Base-by-base conservation (phyloP, 305 asterid species). In the Fraxinus baroniana region DNA sequence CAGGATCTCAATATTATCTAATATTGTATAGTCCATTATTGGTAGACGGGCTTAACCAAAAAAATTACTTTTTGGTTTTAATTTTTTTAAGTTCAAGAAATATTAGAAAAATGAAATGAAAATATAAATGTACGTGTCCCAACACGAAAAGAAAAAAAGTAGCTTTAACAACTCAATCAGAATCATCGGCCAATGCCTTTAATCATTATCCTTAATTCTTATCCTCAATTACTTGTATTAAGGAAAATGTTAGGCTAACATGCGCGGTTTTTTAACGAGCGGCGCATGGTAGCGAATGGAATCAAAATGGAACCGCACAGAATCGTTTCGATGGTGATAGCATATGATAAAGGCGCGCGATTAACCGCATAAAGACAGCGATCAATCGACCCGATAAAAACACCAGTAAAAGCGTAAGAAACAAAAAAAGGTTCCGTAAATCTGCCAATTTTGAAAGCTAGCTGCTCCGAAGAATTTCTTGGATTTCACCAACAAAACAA, bases 261-360 rank as follows among this genome's bases (percentile, higher is more conserved):
- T 84, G 89, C 84, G 78, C 84, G 3, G 36, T 80, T 22, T 26
- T 22, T 60, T 15, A 28, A 68, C 78, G 78, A 10, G 64, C 7
- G 6, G 87, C 85, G 79, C 66, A 79, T 3, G 79, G 46, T 85
- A 87, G 87, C 28, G 12, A 22, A 41, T 6, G 28, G 78, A 32
- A 85, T 74, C 64, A 30, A 66, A 81, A 83, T 82, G 79, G 82
- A 87, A 85, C 84, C 83, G 88, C 90, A 87, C 88, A 86, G 91
- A 44, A 35, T 26, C 78, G 39, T 71, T 71, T 78, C 80, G 89
- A 89, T 41, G 49, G 88, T 60, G 89, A 87, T 32, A 52, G 85
- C 82, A 87, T 84, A 62, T 80, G 49, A 52, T 35, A 80, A 81
- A 83, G 87, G 80, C 82, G 62, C 82, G 80, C 55, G 83, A 75